These are phyloP conservation scores for Talaromyces sp. DNA, from an alignment of 2,329 filamentous ascomycete genomes.

Conservation along the genomic window DNA sequence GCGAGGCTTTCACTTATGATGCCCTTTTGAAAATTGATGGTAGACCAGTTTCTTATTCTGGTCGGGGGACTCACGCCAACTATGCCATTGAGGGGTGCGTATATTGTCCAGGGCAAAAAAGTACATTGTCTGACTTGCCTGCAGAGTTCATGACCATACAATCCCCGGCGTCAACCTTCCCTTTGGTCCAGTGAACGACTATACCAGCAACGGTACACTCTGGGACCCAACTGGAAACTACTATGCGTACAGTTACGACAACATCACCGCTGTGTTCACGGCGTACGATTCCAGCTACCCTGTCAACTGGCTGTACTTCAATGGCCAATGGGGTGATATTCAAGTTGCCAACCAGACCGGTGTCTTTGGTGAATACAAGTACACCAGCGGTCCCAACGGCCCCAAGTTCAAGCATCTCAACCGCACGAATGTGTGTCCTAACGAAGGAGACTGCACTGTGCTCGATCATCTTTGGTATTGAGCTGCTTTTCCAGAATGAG, in stretches of 20 bases:
- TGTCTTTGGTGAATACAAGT: constrained; percentile 53
- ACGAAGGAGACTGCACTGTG: constrained; percentile 5
- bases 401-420: constrained; percentile 56
- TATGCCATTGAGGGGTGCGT: constrained; percentile 52
- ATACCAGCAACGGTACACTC: constrained; percentile 49
- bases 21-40: constrained; percentile 50
- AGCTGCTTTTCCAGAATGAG: neutral
- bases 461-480: constrained; percentile 4
- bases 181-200: constrained; percentile 49
- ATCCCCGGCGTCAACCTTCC: constrained; percentile 58
- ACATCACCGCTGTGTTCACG: constrained; percentile 37
- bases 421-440: constrained; percentile 52
- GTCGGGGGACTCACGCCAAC: constrained; percentile 60
- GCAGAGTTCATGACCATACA: constrained; percentile 53
- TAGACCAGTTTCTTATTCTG: constrained; percentile 54
- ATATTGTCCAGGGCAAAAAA: neutral
- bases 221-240: constrained; percentile 58
- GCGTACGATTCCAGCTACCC: constrained; percentile 46
- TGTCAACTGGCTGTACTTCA: constrained; percentile 52
- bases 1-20: constrained; percentile 58
- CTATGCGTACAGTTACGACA: constrained; percentile 53
- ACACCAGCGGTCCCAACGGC: constrained; percentile 55
- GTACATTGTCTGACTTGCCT: neutral
- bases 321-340: constrained; percentile 59
- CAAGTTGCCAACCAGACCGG: constrained; percentile 47